Conservation (phyloP, 208 protist genomes). For the Acanthamoeba polyphaga region DNA sequence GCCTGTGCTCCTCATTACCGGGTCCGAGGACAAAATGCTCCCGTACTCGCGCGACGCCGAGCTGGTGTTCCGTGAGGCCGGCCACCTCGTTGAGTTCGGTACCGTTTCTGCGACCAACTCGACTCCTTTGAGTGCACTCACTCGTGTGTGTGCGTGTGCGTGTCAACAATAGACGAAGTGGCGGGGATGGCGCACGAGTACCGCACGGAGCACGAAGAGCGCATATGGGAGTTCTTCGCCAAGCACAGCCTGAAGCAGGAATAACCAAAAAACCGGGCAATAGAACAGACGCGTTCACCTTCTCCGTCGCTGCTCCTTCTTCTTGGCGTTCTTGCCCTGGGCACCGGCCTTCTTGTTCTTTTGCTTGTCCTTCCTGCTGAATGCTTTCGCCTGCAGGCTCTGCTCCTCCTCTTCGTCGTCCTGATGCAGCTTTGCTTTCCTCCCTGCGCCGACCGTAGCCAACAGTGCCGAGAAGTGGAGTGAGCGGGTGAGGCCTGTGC, state of each 20-base stretch:
- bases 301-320: slow-evolving; percentile 10
- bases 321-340: slow-evolving; percentile 13
- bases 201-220: not conserved
- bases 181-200: slow-evolving; percentile 13
- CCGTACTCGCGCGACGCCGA: not conserved
- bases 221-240: slow-evolving; percentile 33
- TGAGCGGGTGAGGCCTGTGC: no score
- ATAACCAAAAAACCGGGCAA: not conserved
- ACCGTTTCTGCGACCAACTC: not conserved
- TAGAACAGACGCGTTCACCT: not conserved
- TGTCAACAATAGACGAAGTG: not conserved
- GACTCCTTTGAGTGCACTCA: not conserved
- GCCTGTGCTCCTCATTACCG: not conserved
- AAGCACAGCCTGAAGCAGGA: not conserved
- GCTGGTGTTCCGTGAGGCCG: not conserved
- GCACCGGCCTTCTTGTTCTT: not conserved
- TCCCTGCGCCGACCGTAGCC: not conserved
- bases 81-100: slow-evolving; percentile 62
- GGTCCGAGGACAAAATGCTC: not conserved
- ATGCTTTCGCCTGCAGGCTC: not conserved
- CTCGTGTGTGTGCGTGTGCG: not conserved
- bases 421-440: not conserved
- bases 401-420: slow-evolving; percentile 16
- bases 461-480: no score
- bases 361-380: not conserved